These are phyloP conservation scores for Solanum hybrid DNA, from an alignment of 305 asterid genomes.

Conservation along the genomic window DNA sequence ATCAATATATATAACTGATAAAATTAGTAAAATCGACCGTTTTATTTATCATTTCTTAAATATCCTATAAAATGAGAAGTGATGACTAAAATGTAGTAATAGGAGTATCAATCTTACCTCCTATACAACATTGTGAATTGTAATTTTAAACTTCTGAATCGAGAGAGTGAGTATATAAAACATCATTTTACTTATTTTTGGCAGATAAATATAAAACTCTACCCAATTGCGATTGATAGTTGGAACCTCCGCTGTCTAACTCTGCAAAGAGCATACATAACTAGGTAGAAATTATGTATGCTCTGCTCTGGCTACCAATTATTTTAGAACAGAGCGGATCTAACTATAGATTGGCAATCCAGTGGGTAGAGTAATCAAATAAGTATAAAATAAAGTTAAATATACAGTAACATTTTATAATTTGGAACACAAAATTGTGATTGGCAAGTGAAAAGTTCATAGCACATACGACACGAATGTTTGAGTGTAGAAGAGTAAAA, in stretches of 20 bases:
- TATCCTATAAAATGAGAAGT: too few relatives aligned
- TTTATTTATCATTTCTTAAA: not conserved
- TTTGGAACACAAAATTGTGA: not conserved
- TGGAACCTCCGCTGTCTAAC: not conserved
- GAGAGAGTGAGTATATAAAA: not conserved
- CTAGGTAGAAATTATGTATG: not conserved
- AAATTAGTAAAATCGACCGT: not conserved
- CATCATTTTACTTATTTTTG: not conserved
- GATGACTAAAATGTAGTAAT: not conserved
- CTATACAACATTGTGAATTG: not conserved
- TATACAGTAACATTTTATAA: not conserved
- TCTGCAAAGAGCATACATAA: not conserved
- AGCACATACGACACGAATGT: not conserved
- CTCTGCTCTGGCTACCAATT: not conserved
- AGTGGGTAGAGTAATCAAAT: not conserved
- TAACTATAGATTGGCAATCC: not conserved
- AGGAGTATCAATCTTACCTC: not conserved
- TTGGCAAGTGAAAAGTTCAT: not conserved
- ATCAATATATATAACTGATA: not conserved
- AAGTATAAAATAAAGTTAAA: not conserved
- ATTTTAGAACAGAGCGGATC: not conserved
- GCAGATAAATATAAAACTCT: not conserved
- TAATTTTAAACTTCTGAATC: not conserved
- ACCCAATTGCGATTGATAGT: not conserved
- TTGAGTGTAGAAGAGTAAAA: not conserved